Percentiles rank a stretch among this genome's conserved stretches.
phyloP scores from a whole-genome alignment of 495 filamentous ascomycete species.

The Talaromyces ruber region DNA sequence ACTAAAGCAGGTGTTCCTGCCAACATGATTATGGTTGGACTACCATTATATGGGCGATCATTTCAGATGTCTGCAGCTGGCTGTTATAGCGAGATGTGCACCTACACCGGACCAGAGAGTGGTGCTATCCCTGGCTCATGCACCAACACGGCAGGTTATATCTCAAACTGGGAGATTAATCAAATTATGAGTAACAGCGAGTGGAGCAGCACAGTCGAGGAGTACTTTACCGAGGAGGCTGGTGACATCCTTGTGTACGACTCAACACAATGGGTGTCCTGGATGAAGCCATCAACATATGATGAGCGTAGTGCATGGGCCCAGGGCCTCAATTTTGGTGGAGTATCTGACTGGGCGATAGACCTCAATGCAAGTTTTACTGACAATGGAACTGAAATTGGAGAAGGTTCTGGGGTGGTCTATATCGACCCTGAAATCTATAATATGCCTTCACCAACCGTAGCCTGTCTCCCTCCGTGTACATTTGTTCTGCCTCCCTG shows the following conservation, averaged over 20 bases:
- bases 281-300: no score
- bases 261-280: neutral
- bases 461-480: no score
- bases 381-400: no score
- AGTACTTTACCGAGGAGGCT: neutral
- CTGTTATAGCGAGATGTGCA: neutral
- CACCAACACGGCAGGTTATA: neutral
- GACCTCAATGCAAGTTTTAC: no score
- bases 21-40: conserved; percentile 30
- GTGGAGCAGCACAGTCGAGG: neutral
- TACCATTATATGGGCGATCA: conserved; percentile 27
- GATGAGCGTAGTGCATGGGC: no score
- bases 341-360: no score
- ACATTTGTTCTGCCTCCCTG: no score
- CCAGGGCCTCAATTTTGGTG: no score
- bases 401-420: no score
- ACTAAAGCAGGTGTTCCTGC: conserved; percentile 40
- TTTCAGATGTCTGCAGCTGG: conserved; percentile 25
- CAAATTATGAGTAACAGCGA: neutral
- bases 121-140: neutral
- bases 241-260: neutral
- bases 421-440: no score
- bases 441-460: no score
- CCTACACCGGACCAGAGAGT: conserved; percentile 16
- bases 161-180: neutral